Percentiles rank a stretch among this genome's conserved stretches.
Conservation (phyloP, 192 early-diverging fungal genomes). For the Coemansia aciculifera region DNA sequence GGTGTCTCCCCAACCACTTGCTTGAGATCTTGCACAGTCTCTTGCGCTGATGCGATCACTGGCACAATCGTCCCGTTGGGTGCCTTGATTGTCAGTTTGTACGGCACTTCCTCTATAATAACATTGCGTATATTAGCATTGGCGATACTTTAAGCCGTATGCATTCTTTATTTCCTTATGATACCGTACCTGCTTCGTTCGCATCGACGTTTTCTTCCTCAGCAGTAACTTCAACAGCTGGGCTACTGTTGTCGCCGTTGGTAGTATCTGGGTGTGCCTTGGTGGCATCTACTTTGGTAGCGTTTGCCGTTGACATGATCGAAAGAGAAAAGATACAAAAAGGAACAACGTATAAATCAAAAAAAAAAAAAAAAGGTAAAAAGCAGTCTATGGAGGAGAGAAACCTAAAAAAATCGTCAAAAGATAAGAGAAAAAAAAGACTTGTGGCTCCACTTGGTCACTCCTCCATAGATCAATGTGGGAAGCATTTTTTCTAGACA, state of each 20-base stretch:
- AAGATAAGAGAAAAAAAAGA: conserved; percentile 1
- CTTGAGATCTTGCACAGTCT: conserved; percentile 84
- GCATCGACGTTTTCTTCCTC: background rate
- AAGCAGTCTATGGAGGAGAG: background rate
- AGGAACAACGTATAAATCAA: conserved; percentile 1
- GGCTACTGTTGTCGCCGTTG: background rate
- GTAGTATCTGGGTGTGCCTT: conserved; percentile 2
- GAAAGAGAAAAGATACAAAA: conserved; percentile 8
- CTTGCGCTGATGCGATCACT: conserved; percentile 61
- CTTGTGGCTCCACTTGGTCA: background rate
- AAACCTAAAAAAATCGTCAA: background rate
- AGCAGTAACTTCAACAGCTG: background rate
- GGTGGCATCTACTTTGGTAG: conserved; percentile 12
- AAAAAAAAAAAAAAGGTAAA: background rate
- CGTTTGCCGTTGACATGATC: conserved; percentile 31
- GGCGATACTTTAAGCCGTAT: background rate
- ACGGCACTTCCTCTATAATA: conserved; percentile 36
- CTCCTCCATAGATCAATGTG: no score
- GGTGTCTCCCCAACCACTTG: conserved; percentile 85
- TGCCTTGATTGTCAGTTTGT: conserved; percentile 42
- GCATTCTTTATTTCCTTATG: background rate
- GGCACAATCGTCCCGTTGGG: conserved; percentile 44
- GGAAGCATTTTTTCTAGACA: background rate
- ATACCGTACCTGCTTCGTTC: background rate
- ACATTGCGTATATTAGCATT: background rate